phyloP scores from a whole-genome alignment of 306 rosid genomes.

The Vachellia collinsii region DNA sequence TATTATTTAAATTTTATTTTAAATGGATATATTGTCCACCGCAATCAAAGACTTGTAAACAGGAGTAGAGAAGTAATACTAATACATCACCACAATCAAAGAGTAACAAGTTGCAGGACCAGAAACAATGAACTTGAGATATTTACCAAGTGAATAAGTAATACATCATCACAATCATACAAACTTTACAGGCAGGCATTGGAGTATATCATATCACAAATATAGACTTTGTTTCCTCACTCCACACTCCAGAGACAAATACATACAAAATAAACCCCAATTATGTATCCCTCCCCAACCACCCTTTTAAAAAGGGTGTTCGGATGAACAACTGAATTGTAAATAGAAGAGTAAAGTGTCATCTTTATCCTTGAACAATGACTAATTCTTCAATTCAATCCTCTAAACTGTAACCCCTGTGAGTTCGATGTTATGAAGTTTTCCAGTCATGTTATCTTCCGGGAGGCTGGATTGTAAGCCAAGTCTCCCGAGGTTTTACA shows the following conservation, averaged over 20 bases:
- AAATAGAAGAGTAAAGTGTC: constrained; percentile 15
- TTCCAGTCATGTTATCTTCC: not conserved
- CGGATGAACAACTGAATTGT: constrained; percentile 13
- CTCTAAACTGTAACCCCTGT: not conserved
- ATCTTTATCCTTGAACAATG: not conserved
- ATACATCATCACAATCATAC: constrained; percentile 38
- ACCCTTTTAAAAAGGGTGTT: not conserved
- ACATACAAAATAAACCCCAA: constrained; percentile 19
- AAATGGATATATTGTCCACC: too few species aligned
- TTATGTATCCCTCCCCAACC: not conserved
- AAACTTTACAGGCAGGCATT: constrained; percentile 40
- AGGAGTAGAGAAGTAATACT: not conserved
- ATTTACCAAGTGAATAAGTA: constrained; percentile 32
- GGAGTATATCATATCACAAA: constrained; percentile 40
- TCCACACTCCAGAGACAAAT: constrained; percentile 19
- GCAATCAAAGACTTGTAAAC: not conserved
- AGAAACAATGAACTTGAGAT: constrained; percentile 34
- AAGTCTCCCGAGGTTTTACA: not conserved
- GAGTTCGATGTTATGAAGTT: not conserved
- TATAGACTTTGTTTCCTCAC: constrained; percentile 15
- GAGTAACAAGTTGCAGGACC: constrained; percentile 13
- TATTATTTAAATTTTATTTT: too few species aligned
- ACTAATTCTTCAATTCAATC: not conserved
- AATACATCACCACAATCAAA: not conserved
- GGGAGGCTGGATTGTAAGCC: not conserved